Evolutionary conservation across 768 basidiomycete genomes (phyloP).

Genomic region (Macrolepiota fuliginosa): DNA sequence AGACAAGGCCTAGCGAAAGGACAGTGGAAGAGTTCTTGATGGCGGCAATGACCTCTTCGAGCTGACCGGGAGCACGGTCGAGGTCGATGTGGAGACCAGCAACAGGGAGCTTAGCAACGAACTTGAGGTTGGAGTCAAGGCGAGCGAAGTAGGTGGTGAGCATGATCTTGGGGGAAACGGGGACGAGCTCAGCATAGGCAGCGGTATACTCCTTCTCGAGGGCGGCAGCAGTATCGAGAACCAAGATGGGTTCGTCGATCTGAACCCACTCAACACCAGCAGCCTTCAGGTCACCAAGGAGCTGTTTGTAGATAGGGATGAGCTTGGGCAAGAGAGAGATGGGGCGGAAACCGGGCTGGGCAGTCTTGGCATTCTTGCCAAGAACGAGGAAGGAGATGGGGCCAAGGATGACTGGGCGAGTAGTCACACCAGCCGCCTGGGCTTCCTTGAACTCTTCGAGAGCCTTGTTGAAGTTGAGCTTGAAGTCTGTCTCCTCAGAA

Average conservation of each 20-base stretch:
- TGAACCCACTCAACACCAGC: conserved; percentile 96
- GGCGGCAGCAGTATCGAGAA: conserved; percentile 78
- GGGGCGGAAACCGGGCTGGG: conserved; percentile 81
- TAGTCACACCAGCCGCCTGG: conserved; percentile 80
- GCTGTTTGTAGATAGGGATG: conserved; percentile 87
- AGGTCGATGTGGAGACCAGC: conserved; percentile 96
- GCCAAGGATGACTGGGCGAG: conserved; percentile 94
- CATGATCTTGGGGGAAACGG: conserved; percentile 87
- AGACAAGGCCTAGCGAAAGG: conserved; percentile 93
- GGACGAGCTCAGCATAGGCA: conserved; percentile 78
- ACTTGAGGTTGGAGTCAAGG: conserved; percentile 88
- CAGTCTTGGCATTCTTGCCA: conserved; percentile 87
- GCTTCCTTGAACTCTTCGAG: conserved; percentile 95
- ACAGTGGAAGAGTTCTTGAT: conserved; percentile 78
- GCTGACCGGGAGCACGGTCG: conserved; percentile 88
- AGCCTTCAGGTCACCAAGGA: conserved; percentile 86
- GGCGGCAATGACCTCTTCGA: conserved; percentile 77
- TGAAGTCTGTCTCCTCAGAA: conserved; percentile 87
- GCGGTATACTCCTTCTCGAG: conserved; percentile 78
- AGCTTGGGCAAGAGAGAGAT: conserved; percentile 88
- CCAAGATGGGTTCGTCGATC: conserved; percentile 95
- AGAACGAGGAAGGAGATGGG: conserved; percentile 94
- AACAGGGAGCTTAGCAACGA: conserved; percentile 88
- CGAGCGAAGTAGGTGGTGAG: conserved; percentile 97
- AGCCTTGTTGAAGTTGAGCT: conserved; percentile 93